Evolutionary conservation across 768 basidiomycete species (phyloP), one percentile per base, ranked within the genome.

Genomic region (Naematelia encephala): DNA sequence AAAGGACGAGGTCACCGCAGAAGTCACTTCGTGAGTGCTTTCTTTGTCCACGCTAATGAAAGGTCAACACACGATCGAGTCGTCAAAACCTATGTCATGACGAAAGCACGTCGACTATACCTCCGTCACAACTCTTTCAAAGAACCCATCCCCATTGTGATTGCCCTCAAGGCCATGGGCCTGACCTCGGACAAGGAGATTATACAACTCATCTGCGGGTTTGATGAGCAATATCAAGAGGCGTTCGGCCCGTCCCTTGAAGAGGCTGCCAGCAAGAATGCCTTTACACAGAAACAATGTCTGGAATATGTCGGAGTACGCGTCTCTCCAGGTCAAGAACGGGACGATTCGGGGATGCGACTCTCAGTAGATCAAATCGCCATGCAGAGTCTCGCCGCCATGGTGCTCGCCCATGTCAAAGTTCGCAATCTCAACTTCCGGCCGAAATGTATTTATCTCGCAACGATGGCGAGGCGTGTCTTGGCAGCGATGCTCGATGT

Each of bases 141-240:
- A 64, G 96, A 99, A 79, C 92, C 93, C 73, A 89, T 99, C 25
- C 94, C 96, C 3, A 91, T 99, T 56, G 92, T 86, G 45, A 86
- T 99, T 72, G 93, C 91, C 10, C 86, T 99, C 67, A 98, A 97
- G 78, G 96, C 96, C 5, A 85, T 99, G 46, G 92, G 94, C 2
- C 86, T 96, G 63, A 90, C 93, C 67, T 92, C 96, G 1, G 94
- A 98, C 80, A 97, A 96, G 78, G 96, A 99, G 74, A 94, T 98
- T 46, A 84, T 98, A 23, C 83, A 97, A 22, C 84, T 97, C 54
- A 92, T 91, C 5, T 91, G 93, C 45, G 96, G 96, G 4, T 88
- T 85, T 67, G 87, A 89, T 34, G 93, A 96, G 61, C 83, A 85
- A 10, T 94, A 92, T 80, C 90, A 87, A 71, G 82, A 82, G 21